Conservation (phyloP, 345 rosid species). For the Clausena lansium region DNA sequence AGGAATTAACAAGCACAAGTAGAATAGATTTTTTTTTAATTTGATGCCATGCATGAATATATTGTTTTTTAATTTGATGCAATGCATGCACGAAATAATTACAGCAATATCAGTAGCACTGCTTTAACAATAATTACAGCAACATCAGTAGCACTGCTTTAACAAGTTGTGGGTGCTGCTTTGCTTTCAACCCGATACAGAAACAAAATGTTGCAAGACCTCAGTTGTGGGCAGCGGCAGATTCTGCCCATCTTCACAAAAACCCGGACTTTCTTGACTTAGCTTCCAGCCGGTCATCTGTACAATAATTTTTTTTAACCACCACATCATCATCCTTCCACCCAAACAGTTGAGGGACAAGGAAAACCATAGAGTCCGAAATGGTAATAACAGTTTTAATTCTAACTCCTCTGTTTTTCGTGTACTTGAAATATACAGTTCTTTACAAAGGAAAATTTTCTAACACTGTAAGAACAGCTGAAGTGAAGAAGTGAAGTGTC, state of each 20-base stretch:
- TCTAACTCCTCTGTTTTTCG: constrained; percentile 13
- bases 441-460: constrained; percentile 16
- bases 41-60: constrained; percentile 13
- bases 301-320: constrained; percentile 17
- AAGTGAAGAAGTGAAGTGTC: not conserved
- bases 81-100: constrained; percentile 10
- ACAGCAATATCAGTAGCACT: constrained; percentile 10
- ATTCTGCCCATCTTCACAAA: constrained; percentile 12
- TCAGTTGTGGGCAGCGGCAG: not conserved
- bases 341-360: not conserved
- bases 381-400: constrained; percentile 7
- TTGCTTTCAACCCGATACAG: not conserved
- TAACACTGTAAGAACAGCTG: not conserved
- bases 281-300: constrained; percentile 17
- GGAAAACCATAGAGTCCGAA: not conserved
- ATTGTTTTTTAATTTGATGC: constrained; percentile 17
- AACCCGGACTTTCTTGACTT: constrained; percentile 5
- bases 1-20: not conserved
- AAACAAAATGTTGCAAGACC: not conserved
- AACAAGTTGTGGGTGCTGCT: constrained; percentile 6
- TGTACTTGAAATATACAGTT: constrained; percentile 18
- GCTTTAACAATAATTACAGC: constrained; percentile 11
- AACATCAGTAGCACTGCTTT: constrained; percentile 1
- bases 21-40: constrained; percentile 14
- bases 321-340: not conserved